Evolutionary conservation across 805 yeast genomes (phyloP).

Genomic region (Spathaspora arborariae): DNA sequence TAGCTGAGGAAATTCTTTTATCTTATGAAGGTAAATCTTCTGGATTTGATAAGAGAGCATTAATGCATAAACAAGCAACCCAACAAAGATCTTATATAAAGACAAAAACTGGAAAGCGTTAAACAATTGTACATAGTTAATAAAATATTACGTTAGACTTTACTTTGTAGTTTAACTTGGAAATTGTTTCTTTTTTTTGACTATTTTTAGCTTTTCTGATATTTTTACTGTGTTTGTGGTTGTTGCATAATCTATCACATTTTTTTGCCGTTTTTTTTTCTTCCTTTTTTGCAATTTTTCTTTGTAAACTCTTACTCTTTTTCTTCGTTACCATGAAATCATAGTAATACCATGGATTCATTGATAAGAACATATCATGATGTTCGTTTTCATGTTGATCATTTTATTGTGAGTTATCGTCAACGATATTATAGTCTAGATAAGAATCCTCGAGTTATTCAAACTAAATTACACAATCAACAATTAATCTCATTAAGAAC

Average conservation of each 20-base stretch:
- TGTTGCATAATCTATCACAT: background rate
- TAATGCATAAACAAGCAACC: conserved; percentile 82
- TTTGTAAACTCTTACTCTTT: too few species aligned
- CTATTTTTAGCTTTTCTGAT: background rate
- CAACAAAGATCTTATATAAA: conserved; percentile 80
- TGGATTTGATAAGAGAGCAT: conserved; percentile 78
- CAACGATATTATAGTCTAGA: conserved; percentile 37
- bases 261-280: background rate
- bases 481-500: conserved; percentile 38
- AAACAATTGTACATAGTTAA: conserved; percentile 1
- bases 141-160: background rate
- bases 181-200: too few species aligned
- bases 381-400: conserved; percentile 29
- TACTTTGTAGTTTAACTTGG: background rate
- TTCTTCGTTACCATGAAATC: background rate
- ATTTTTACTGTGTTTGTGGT: background rate
- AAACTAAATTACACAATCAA: conserved; percentile 28
- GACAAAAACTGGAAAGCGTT: conserved; percentile 14
- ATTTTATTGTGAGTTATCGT: conserved; percentile 29
- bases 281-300: background rate
- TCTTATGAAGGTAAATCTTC: conserved; percentile 76
- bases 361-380: conserved; percentile 15
- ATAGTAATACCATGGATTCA: background rate
- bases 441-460: conserved; percentile 35
- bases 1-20: conserved; percentile 82